phyloP scores from a whole-genome alignment of 2,329 filamentous ascomycete genomes.

The Rhinocladiella similis region DNA sequence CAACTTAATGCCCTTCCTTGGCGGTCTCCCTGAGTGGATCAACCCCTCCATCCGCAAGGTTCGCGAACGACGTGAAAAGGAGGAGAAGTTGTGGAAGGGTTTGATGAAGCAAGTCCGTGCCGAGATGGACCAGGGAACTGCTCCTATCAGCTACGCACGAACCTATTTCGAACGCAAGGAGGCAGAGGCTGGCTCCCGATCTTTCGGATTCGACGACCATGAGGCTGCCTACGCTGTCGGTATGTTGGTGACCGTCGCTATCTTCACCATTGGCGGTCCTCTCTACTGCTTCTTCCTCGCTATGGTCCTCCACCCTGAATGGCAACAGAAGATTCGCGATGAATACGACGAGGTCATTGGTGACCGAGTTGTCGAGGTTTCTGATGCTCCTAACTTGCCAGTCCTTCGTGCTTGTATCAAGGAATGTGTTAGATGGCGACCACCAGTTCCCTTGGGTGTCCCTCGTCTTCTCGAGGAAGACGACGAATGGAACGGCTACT shows the following conservation, averaged over 20 bases:
- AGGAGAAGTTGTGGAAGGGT: conserved; percentile 33
- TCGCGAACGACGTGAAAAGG: conserved; percentile 31
- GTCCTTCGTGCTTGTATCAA: conserved; percentile 43
- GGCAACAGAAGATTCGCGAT: conserved; percentile 46
- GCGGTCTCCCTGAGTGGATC: conserved; percentile 30
- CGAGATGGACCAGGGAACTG: conserved; percentile 28
- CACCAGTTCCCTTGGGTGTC: conserved; percentile 51
- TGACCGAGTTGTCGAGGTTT: conserved; percentile 46
- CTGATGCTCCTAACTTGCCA: conserved; percentile 40
- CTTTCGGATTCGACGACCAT: conserved; percentile 32
- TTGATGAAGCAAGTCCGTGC: conserved; percentile 28
- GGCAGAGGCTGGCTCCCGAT: conserved; percentile 20
- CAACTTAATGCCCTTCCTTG: conserved; percentile 30
- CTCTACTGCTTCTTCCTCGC: conserved; percentile 36
- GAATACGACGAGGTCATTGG: conserved; percentile 41
- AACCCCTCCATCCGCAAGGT: conserved; percentile 28
- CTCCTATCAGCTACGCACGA: conserved; percentile 28
- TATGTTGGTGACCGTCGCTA: conserved; percentile 31
- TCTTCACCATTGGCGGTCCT: conserved; percentile 32
- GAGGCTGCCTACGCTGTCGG: conserved; percentile 32
- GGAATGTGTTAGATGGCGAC: conserved; percentile 49
- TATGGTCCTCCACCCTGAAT: conserved; percentile 52
- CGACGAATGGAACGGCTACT: conserved; percentile 51
- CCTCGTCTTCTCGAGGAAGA: conserved; percentile 55
- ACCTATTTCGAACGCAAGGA: conserved; percentile 31